phyloP scores from a whole-genome alignment of 106 monocot species.

The Allium sativum region DNA sequence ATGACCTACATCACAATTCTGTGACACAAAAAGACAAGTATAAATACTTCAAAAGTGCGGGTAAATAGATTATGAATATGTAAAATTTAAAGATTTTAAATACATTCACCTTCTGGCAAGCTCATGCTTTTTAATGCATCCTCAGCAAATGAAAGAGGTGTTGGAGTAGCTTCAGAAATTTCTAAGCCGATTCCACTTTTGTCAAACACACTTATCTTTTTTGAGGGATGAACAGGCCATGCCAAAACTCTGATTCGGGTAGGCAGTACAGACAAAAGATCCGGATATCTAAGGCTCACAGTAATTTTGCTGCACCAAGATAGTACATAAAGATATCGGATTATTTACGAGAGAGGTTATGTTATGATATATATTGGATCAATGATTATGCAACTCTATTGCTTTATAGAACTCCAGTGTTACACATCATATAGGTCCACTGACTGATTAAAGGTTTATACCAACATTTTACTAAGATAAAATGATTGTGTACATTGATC shows the following conservation, averaged over 20 bases:
- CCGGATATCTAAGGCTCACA: slow-evolving; percentile 80
- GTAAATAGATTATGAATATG: background rate
- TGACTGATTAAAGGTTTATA: too few species aligned
- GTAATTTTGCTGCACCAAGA: slow-evolving; percentile 76
- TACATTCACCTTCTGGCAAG: slow-evolving; percentile 73
- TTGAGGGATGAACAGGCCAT: slow-evolving; percentile 75
- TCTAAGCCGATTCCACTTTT: slow-evolving; percentile 20
- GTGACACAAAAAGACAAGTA: too few species aligned
- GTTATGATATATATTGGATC: too few species aligned
- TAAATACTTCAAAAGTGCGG: too few species aligned
- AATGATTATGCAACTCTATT: too few species aligned
- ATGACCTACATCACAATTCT: too few species aligned
- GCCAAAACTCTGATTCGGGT: slow-evolving; percentile 75
- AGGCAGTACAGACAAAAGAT: slow-evolving; percentile 59
- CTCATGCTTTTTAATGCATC: slow-evolving; percentile 69
- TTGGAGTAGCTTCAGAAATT: slow-evolving; percentile 39
- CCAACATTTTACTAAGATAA: too few species aligned
- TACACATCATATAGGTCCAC: too few species aligned
- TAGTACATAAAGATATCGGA: slow-evolving; percentile 1
- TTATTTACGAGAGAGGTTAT: too few species aligned
- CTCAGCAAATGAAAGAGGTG: slow-evolving; percentile 78
- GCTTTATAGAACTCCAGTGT: too few species aligned
- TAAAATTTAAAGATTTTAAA: background rate
- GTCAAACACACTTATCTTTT: slow-evolving; percentile 32
- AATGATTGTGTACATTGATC: too few species aligned